A percentile compares a stretch with the other conserved stretches of the same genome.
phyloP scores from a whole-genome alignment of 257 asterid species.

The Solanum rostratum region DNA sequence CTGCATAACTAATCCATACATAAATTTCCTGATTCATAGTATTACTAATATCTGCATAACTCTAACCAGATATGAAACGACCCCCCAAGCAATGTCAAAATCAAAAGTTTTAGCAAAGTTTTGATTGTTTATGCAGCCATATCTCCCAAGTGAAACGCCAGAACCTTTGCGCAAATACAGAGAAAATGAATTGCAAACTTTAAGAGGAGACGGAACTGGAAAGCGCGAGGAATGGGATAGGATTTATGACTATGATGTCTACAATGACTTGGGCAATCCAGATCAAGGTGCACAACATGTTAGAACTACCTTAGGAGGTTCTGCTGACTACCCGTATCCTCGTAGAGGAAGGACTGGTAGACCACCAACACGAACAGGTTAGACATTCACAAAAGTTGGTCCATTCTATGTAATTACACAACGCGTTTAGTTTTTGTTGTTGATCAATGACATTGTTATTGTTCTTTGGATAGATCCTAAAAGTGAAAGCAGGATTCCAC shows the following conservation, averaged over 20 bases:
- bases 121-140: slow-evolving; percentile 7
- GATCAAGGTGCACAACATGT: slow-evolving; percentile 2
- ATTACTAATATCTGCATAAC: not conserved
- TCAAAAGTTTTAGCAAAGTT: not conserved
- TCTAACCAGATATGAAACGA: not conserved
- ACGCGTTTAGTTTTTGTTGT: not conserved
- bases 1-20: not conserved
- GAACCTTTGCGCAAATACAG: slow-evolving; percentile 13
- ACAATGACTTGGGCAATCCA: slow-evolving; percentile 32
- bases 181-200: slow-evolving; percentile 10
- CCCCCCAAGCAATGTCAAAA: not conserved
- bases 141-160: slow-evolving; percentile 26
- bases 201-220: slow-evolving; percentile 27
- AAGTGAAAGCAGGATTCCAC: slow-evolving; percentile 16
- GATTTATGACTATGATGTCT: slow-evolving; percentile 23
- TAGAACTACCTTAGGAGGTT: slow-evolving; percentile 25
- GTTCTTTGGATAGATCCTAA: slow-evolving; percentile 10
- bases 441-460: not conserved
- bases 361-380: not conserved
- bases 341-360: slow-evolving; percentile 9
- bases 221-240: slow-evolving; percentile 29
- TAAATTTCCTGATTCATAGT: too few relatives aligned
- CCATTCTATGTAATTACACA: not conserved
- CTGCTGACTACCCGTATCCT: slow-evolving; percentile 12
- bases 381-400: not conserved